Evolutionary conservation across 1,284 basidiomycete genomes (phyloP).

Genomic region (Apiotrichum mycotoxinovorans): DNA sequence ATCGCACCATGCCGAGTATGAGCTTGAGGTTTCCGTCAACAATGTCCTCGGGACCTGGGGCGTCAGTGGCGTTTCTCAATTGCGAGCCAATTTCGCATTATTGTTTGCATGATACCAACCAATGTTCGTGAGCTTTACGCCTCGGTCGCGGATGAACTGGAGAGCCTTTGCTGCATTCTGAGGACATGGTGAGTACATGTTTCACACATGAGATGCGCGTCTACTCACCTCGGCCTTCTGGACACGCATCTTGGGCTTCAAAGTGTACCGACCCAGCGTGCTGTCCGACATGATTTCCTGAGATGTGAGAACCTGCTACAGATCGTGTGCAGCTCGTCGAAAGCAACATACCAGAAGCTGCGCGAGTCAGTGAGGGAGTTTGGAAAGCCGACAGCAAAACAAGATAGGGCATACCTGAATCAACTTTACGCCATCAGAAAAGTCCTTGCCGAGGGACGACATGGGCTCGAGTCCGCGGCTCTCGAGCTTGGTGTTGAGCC

Average conservation of each 20-base stretch:
- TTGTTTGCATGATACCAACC: constrained; percentile 57
- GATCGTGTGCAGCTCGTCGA: too few relatives aligned
- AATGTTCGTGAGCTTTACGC: constrained; percentile 95
- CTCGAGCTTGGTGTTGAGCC: constrained; percentile 95
- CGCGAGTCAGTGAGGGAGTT: neutral
- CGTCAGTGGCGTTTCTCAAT: neutral
- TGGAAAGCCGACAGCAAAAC: neutral
- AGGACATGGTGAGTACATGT: neutral
- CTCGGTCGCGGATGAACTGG: constrained; percentile 89
- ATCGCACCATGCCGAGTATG: constrained; percentile 77
- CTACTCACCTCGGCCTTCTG: constrained; percentile 76
- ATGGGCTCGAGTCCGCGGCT: constrained; percentile 81
- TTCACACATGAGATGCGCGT: neutral
- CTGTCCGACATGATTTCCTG: constrained; percentile 96
- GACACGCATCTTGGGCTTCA: constrained; percentile 80
- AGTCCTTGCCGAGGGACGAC: constrained; percentile 81
- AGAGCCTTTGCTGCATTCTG: constrained; percentile 91
- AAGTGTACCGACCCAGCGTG: constrained; percentile 86
- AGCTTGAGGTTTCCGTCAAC: constrained; percentile 97
- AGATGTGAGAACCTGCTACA: neutral
- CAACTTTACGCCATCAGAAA: constrained; percentile 89
- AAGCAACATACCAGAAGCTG: constrained; percentile 64
- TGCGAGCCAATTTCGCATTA: too few relatives aligned
- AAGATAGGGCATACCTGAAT: constrained; percentile 57
- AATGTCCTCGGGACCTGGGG: constrained; percentile 63